Evolutionary conservation across 768 basidiomycete species (phyloP).

Genomic region (Amylocystis lapponica): DNA sequence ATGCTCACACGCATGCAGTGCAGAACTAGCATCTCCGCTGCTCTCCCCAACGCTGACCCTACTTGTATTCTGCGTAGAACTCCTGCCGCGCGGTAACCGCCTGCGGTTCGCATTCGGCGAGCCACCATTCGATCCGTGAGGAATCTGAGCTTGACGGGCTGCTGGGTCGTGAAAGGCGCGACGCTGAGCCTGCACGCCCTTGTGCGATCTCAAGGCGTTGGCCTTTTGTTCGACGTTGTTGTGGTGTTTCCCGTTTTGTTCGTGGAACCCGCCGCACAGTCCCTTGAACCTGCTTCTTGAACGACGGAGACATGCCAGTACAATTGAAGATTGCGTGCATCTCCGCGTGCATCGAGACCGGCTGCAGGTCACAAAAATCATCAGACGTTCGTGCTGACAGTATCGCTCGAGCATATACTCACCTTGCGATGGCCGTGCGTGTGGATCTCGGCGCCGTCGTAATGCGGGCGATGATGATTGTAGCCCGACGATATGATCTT

Average conservation of each 20-base stretch:
- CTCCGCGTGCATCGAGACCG: slow-evolving; percentile 53
- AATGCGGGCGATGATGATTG: slow-evolving; percentile 51
- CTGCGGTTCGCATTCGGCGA: slow-evolving; percentile 10
- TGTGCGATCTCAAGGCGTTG: slow-evolving; percentile 9
- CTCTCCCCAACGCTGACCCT: slow-evolving; percentile 4
- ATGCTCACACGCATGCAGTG: not conserved
- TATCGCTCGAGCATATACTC: no score
- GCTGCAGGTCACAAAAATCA: slow-evolving; percentile 9
- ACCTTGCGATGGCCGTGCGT: slow-evolving; percentile 36
- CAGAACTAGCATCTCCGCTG: slow-evolving; percentile 2
- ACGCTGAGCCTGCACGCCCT: slow-evolving; percentile 14
- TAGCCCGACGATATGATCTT: slow-evolving; percentile 47
- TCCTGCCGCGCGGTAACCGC: no score
- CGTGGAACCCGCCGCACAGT: slow-evolving; percentile 25
- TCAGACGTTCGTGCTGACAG: no score
- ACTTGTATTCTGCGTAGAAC: no score
- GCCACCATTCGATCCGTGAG: not conserved
- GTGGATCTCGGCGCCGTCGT: slow-evolving; percentile 39
- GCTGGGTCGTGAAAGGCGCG: slow-evolving; percentile 9
- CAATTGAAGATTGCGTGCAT: slow-evolving; percentile 54
- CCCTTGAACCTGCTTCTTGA: slow-evolving; percentile 50
- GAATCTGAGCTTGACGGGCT: not conserved
- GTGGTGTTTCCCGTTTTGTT: slow-evolving; percentile 13
- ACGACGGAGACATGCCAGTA: slow-evolving; percentile 44
- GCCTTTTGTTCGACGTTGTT: slow-evolving; percentile 18